Conservation (phyloP, 1,139 yeast genomes). For the Candida tetrigidarum region DNA sequence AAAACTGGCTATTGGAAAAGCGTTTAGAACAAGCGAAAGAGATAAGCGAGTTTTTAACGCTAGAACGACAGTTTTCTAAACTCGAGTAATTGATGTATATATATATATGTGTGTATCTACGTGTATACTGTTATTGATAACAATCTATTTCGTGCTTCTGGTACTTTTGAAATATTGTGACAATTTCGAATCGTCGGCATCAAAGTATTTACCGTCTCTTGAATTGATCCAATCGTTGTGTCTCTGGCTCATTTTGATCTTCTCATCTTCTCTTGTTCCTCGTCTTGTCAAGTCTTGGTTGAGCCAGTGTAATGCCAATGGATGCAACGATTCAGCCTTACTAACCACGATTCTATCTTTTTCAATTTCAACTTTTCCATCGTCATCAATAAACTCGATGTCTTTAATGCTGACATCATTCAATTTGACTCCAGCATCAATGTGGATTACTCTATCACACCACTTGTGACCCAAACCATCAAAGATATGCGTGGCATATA, state of each 20-base stretch:
- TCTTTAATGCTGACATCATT: slow-evolving; percentile 28
- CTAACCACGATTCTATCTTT: slow-evolving; percentile 34
- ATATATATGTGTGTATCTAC: slow-evolving; percentile 7
- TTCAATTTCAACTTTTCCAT: slow-evolving; percentile 19
- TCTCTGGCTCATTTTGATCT: slow-evolving; percentile 44
- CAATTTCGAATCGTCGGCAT: slow-evolving; percentile 47
- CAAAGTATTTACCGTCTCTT: slow-evolving; percentile 49
- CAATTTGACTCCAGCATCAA: slow-evolving; percentile 62
- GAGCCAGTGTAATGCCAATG: slow-evolving; percentile 72
- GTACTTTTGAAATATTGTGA: slow-evolving; percentile 54
- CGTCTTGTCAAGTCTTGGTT: slow-evolving; percentile 53
- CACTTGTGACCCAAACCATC: slow-evolving; percentile 85
- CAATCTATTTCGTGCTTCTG: slow-evolving; percentile 25
- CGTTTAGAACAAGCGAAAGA: slow-evolving; percentile 17
- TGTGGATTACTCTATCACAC: slow-evolving; percentile 87
- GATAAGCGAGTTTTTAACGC: slow-evolving; percentile 19
- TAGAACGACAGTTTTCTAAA: slow-evolving; percentile 21
- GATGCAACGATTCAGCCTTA: slow-evolving; percentile 63
- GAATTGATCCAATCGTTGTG: slow-evolving; percentile 51
- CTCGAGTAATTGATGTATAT: slow-evolving; percentile 11
- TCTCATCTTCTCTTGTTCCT: slow-evolving; percentile 58
- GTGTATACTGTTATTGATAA: slow-evolving; percentile 7
- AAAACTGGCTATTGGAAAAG: slow-evolving; percentile 21
- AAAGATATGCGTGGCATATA: slow-evolving; percentile 96
- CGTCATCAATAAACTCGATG: slow-evolving; percentile 21